phyloP scores from a whole-genome alignment of 2,329 filamentous ascomycete genomes.

The Periconia macrospinosa region DNA sequence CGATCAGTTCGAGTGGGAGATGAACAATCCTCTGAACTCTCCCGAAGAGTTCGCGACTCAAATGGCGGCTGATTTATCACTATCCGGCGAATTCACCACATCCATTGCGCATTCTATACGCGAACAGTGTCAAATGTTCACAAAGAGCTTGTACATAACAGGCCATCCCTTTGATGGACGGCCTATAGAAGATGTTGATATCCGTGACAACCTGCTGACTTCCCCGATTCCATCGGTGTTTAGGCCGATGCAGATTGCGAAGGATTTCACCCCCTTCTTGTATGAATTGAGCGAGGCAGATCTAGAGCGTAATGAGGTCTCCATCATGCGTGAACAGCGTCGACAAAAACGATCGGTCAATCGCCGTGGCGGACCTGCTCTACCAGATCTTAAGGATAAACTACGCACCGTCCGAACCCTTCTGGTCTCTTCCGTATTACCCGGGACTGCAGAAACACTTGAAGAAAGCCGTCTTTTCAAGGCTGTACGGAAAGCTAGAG shows the following conservation, averaged over 20 bases:
- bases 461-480: conserved; percentile 90
- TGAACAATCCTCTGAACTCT: conserved; percentile 91
- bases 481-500: conserved; percentile 47
- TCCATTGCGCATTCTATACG: conserved; percentile 97
- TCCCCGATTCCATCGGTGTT: conserved; percentile 83
- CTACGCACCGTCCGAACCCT: conserved; percentile 91
- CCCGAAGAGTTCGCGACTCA: conserved; percentile 90
- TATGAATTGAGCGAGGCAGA: conserved; percentile 93
- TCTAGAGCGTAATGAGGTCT: conserved; percentile 85
- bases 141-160: conserved; percentile 87
- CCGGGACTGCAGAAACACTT: conserved; percentile 76
- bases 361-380: conserved; percentile 82
- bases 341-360: conserved; percentile 96
- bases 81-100: conserved; percentile 94
- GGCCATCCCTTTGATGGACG: conserved; percentile 95
- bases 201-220: conserved; percentile 81
- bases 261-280: conserved; percentile 90
- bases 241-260: conserved; percentile 86
- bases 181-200: conserved; percentile 87
- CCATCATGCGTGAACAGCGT: conserved; percentile 89
- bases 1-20: conserved; percentile 99
- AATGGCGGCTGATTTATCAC: conserved; percentile 86
- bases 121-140: conserved; percentile 93
- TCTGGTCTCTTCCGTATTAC: conserved; percentile 88
- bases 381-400: conserved; percentile 95